Evolutionary conservation across 176 grass and related monocot genomes (phyloP).

Genomic region (Hsuehochloa calcarea): DNA sequence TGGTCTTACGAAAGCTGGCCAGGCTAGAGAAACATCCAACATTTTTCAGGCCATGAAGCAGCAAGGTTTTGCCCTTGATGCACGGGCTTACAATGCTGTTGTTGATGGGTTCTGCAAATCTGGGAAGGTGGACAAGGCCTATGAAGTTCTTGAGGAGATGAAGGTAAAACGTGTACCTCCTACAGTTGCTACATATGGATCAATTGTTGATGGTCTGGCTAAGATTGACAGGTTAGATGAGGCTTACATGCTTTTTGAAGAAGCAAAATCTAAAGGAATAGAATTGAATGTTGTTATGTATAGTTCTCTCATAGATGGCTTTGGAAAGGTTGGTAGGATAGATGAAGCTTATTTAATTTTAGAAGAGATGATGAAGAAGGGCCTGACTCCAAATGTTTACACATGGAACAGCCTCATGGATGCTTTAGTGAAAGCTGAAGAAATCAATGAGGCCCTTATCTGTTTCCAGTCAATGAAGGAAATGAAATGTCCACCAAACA

Average conservation of each 20-base stretch:
- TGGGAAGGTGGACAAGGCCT: constrained; percentile 86
- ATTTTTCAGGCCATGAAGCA: constrained; percentile 94
- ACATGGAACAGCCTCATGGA: constrained; percentile 94
- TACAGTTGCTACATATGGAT: constrained; percentile 84
- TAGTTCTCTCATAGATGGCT: constrained; percentile 92
- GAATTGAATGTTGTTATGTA: constrained; percentile 84
- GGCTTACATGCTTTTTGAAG: constrained; percentile 96
- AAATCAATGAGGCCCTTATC: constrained; percentile 89
- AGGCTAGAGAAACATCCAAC: constrained; percentile 88
- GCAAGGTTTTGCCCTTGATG: constrained; percentile 74
- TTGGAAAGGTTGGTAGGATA: constrained; percentile 93
- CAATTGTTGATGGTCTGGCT: constrained; percentile 83
- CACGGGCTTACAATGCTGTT: constrained; percentile 72
- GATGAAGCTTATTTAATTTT: constrained; percentile 96
- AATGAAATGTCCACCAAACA: constrained; percentile 78
- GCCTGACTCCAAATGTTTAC: constrained; percentile 76
- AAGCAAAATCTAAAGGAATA: constrained; percentile 83
- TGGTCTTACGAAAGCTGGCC: constrained; percentile 87
- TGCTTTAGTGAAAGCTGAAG: constrained; percentile 91
- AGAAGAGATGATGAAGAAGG: constrained; percentile 98
- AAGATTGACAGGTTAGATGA: constrained; percentile 98
- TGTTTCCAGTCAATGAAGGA: constrained; percentile 96
- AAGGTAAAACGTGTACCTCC: constrained; percentile 58
- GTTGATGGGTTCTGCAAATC: constrained; percentile 96
- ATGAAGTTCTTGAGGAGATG: constrained; percentile 93